Evolutionary conservation across 176 grass and related monocot genomes (phyloP).

Genomic region (Oryza officinalis): DNA sequence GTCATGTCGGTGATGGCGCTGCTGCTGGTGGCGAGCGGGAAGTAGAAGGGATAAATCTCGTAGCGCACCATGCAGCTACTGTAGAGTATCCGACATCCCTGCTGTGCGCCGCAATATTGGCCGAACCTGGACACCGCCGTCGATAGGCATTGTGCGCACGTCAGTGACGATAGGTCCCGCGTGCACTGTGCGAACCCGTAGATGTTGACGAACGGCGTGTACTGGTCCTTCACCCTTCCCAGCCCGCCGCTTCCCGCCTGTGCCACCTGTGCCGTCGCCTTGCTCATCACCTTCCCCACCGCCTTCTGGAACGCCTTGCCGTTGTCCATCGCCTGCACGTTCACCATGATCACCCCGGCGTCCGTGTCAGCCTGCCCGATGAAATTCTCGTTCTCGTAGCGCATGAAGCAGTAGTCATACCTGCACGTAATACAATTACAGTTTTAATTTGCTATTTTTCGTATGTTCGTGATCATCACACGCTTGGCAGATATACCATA

Average conservation of each 20-base stretch:
- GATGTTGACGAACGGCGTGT: slow-evolving; percentile 58
- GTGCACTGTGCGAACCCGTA: slow-evolving; percentile 79
- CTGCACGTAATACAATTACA: neutral
- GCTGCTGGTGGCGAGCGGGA: slow-evolving; percentile 44
- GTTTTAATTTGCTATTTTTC: too few species aligned
- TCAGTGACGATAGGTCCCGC: slow-evolving; percentile 43
- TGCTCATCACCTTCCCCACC: slow-evolving; percentile 42
- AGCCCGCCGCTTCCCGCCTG: slow-evolving; percentile 48
- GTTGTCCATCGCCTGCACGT: slow-evolving; percentile 46
- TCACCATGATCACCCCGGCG: slow-evolving; percentile 44
- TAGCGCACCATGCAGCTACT: slow-evolving; percentile 75
- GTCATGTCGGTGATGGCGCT: slow-evolving; percentile 35
- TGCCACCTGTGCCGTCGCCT: slow-evolving; percentile 35
- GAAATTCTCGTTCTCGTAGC: slow-evolving; percentile 57
- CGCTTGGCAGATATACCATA: slow-evolving; percentile 35
- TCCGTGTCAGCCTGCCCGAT: slow-evolving; percentile 43
- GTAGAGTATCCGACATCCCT: slow-evolving; percentile 65
- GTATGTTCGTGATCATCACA: neutral
- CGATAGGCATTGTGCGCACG: slow-evolving; percentile 61
- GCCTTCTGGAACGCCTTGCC: slow-evolving; percentile 50
- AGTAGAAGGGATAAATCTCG: slow-evolving; percentile 79
- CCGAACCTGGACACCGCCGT: slow-evolving; percentile 51
- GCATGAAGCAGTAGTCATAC: slow-evolving; percentile 79
- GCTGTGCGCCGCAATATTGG: slow-evolving; percentile 45
- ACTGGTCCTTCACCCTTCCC: slow-evolving; percentile 41